phyloP scores from a whole-genome alignment of 2,329 filamentous ascomycete species.

The Teratosphaeria nubilosa region DNA sequence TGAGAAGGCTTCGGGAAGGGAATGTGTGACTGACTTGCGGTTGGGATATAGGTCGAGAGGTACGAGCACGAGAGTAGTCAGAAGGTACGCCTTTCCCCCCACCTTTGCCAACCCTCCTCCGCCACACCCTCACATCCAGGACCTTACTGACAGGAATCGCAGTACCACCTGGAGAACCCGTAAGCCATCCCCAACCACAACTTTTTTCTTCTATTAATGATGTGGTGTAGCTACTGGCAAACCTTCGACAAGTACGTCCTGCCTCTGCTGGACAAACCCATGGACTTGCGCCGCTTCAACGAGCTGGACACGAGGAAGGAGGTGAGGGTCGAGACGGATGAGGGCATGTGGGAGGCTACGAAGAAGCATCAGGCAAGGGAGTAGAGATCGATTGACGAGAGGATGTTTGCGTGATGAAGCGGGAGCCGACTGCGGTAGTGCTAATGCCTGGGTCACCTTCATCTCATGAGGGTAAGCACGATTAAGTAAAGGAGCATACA shows the following conservation, averaged over 20 bases:
- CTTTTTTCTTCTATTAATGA: too few species aligned
- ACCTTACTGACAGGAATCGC: neutral
- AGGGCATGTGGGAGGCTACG: constrained; percentile 23
- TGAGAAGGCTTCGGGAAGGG: neutral
- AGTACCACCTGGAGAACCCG: constrained; percentile 3
- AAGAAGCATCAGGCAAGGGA: constrained; percentile 24
- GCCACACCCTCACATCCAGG: too few species aligned
- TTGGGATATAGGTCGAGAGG: constrained; percentile 43
- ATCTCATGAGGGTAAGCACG: too few species aligned
- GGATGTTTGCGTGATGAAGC: too few species aligned
- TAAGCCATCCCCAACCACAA: neutral
- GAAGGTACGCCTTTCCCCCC: constrained; percentile 32
- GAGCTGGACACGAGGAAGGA: constrained; percentile 50
- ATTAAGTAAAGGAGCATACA: too few species aligned
- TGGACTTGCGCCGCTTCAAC: constrained; percentile 59
- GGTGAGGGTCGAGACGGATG: constrained; percentile 25
- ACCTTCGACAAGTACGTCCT: constrained; percentile 66
- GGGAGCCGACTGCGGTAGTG: too few species aligned
- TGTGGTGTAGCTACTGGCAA: constrained; percentile 36
- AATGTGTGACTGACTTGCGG: neutral
- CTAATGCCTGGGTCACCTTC: too few species aligned
- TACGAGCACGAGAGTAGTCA: constrained; percentile 52
- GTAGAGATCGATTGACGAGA: neutral
- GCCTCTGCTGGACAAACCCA: constrained; percentile 55
- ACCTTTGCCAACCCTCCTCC: neutral